These are phyloP conservation scores for Trametes coccinea DNA, from an alignment of 768 basidiomycete species.

Conservation along the genomic window DNA sequence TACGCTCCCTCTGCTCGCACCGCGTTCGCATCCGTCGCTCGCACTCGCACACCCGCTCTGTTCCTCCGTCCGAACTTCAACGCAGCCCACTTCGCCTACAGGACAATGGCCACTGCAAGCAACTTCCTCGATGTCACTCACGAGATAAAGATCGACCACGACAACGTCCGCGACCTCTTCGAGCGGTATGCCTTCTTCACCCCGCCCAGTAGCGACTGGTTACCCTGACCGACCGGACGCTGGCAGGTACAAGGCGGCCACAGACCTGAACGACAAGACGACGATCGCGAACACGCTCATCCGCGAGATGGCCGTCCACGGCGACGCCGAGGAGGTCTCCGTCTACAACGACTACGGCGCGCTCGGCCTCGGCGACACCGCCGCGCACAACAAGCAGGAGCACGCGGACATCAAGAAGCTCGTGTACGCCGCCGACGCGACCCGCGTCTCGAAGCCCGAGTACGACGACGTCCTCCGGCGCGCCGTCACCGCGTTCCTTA, in stretches of 20 bases:
- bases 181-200: neutral
- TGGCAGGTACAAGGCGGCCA: constrained; percentile 14
- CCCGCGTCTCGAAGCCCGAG: constrained; percentile 10
- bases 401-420: constrained; percentile 13
- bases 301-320: constrained; percentile 25
- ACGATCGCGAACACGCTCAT: constrained; percentile 24
- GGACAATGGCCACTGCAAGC: constrained; percentile 11
- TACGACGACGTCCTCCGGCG: constrained; percentile 22
- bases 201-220: neutral
- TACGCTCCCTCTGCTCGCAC: constrained; percentile 6
- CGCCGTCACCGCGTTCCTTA: constrained; percentile 24
- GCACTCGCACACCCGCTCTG: constrained; percentile 8
- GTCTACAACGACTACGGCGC: constrained; percentile 23
- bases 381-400: constrained; percentile 24
- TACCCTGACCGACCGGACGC: no score
- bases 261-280: constrained; percentile 11
- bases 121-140: constrained; percentile 20
- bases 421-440: constrained; percentile 16
- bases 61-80: neutral
- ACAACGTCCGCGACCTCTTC: constrained; percentile 29
- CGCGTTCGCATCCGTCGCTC: neutral
- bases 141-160: constrained; percentile 29
- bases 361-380: constrained; percentile 21
- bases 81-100: neutral
- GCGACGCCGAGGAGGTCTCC: constrained; percentile 25